phyloP scores from a whole-genome alignment of 2,329 filamentous ascomycete genomes.

The Botrytis squamosa region DNA sequence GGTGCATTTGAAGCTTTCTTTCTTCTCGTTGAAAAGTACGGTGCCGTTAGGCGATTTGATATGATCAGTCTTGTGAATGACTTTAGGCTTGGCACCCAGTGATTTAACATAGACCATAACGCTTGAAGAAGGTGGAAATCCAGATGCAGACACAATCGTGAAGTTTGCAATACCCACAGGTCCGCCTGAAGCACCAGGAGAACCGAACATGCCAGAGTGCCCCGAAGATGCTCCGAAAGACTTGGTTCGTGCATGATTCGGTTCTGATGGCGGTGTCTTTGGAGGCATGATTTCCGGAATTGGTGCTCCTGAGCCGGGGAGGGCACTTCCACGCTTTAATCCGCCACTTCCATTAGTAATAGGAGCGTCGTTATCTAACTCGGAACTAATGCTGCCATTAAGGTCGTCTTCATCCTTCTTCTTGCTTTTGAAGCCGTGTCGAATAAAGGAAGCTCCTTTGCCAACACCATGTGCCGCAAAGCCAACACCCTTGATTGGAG shows the following conservation, averaged over 20 bases:
- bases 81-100: slow-evolving; percentile 67
- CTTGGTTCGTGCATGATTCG: slow-evolving; percentile 47
- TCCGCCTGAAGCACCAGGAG: slow-evolving; percentile 43
- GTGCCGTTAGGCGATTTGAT: slow-evolving; percentile 69
- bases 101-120: slow-evolving; percentile 75
- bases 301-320: slow-evolving; percentile 19
- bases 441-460: slow-evolving; percentile 87
- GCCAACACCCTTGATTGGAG: slow-evolving; percentile 88
- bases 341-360: slow-evolving; percentile 38
- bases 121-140: slow-evolving; percentile 73
- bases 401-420: slow-evolving; percentile 52
- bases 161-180: slow-evolving; percentile 77
- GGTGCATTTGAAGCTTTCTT: slow-evolving; percentile 71
- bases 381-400: slow-evolving; percentile 30
- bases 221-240: slow-evolving; percentile 66
- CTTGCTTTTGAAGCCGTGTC: slow-evolving; percentile 74
- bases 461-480: slow-evolving; percentile 67
- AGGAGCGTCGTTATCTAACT: slow-evolving; percentile 44
- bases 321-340: slow-evolving; percentile 28
- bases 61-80: slow-evolving; percentile 89
- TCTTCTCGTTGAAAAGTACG: slow-evolving; percentile 62
- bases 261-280: slow-evolving; percentile 34
- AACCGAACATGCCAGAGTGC: slow-evolving; percentile 59
- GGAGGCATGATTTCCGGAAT: slow-evolving; percentile 24
- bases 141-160: slow-evolving; percentile 73